phyloP scores from a whole-genome alignment of 2,329 filamentous ascomycete species.

The Hypoxylon sp. region DNA sequence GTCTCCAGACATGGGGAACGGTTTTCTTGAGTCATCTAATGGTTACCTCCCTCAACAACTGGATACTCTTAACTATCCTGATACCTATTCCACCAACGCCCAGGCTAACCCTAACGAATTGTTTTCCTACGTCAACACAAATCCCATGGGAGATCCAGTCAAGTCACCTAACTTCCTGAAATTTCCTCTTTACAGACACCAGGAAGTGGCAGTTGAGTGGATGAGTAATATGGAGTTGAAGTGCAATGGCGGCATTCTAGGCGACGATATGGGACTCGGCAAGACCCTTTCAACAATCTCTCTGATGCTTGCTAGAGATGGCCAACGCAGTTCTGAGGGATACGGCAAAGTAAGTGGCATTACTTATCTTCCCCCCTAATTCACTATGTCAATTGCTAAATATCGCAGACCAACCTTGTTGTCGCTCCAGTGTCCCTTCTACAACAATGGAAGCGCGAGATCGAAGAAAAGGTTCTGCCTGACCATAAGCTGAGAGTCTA shows the following conservation, averaged over 20 bases:
- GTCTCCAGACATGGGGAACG: too few species aligned
- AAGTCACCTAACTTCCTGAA: too few species aligned
- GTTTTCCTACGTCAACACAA: slow-evolving; percentile 56
- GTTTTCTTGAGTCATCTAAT: too few species aligned
- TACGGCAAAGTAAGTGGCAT: too few species aligned
- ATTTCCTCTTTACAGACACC: slow-evolving; percentile 79
- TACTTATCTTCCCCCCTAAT: not conserved
- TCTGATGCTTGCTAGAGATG: slow-evolving; percentile 77
- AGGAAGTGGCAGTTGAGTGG: slow-evolving; percentile 81
- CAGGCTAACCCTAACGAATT: not conserved
- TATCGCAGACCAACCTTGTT: slow-evolving; percentile 74
- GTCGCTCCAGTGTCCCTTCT: slow-evolving; percentile 82
- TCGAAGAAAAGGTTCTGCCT: slow-evolving; percentile 71
- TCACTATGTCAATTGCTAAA: slow-evolving; percentile 8
- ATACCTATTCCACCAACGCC: not conserved
- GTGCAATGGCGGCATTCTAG: slow-evolving; percentile 80
- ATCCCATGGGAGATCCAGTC: slow-evolving; percentile 74
- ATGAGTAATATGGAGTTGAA: slow-evolving; percentile 77
- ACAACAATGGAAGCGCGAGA: slow-evolving; percentile 86
- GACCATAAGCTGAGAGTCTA: slow-evolving; percentile 69
- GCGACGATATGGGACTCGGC: slow-evolving; percentile 84
- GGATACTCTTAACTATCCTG: too few species aligned
- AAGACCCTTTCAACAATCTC: slow-evolving; percentile 86
- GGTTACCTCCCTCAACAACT: too few species aligned
- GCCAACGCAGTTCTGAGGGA: too few species aligned